Evolutionary conservation across 1,284 basidiomycete genomes (phyloP).

Genomic region (Phylloboletellus chloephorus): DNA sequence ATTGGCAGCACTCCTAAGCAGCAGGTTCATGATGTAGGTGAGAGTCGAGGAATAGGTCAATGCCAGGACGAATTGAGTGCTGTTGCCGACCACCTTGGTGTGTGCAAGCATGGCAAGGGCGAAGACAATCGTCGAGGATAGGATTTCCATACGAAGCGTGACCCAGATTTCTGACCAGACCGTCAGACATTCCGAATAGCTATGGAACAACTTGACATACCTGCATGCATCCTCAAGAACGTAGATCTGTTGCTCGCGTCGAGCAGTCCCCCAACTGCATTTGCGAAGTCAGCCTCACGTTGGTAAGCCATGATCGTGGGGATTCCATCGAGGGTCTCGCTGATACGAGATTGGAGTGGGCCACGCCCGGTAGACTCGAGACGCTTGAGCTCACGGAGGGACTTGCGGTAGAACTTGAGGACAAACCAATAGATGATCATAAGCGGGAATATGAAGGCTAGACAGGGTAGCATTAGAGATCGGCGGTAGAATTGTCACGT

Average conservation of each 20-base stretch:
- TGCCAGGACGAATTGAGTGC: slow-evolving; percentile 24
- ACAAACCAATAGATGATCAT: slow-evolving; percentile 25
- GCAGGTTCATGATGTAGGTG: slow-evolving; percentile 31
- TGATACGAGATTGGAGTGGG: slow-evolving; percentile 29
- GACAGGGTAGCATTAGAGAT: not conserved
- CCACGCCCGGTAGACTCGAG: slow-evolving; percentile 28
- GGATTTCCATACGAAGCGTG: slow-evolving; percentile 28
- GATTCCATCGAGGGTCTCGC: slow-evolving; percentile 29
- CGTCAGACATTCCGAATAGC: slow-evolving; percentile 5
- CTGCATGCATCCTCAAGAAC: slow-evolving; percentile 25
- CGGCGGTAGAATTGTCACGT: not conserved
- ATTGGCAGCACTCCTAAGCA: slow-evolving; percentile 27
- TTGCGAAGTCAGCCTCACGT: slow-evolving; percentile 26
- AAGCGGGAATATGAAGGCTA: slow-evolving; percentile 24
- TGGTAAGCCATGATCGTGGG: slow-evolving; percentile 30
- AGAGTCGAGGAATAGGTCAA: slow-evolving; percentile 27
- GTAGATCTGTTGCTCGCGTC: slow-evolving; percentile 28
- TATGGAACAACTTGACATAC: slow-evolving; percentile 13
- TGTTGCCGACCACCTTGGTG: slow-evolving; percentile 22
- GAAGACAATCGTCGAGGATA: slow-evolving; percentile 27
- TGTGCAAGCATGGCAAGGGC: slow-evolving; percentile 28
- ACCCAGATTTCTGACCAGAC: slow-evolving; percentile 29
- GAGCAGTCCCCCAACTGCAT: slow-evolving; percentile 19
- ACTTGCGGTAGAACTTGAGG: slow-evolving; percentile 29
- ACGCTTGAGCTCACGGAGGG: slow-evolving; percentile 31